Conservation (phyloP, 495 filamentous ascomycete species). For the Trichodelitschia bisporula region DNA sequence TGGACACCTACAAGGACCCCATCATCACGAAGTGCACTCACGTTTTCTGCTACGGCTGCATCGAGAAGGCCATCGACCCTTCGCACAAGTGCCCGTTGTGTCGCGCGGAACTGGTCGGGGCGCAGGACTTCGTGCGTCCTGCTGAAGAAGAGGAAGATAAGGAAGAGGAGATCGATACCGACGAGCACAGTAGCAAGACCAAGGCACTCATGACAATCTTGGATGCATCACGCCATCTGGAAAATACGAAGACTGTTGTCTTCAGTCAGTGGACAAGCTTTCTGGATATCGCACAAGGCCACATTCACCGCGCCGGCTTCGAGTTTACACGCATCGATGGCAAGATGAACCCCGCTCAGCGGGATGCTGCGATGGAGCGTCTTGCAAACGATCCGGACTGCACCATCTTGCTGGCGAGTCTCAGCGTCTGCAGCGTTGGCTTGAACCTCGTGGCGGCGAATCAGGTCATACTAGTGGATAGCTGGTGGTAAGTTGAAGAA, state of each 20-base stretch:
- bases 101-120: constrained; percentile 32
- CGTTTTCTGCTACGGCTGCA: constrained; percentile 51
- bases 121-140: neutral
- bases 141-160: constrained; percentile 15
- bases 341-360: constrained; percentile 38
- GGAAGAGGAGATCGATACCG: constrained; percentile 22
- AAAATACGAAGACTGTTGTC: constrained; percentile 53
- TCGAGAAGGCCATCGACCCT: constrained; percentile 50
- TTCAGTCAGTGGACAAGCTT: constrained; percentile 93
- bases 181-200: constrained; percentile 58
- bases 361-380: constrained; percentile 41
- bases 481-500: constrained; percentile 43
- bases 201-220: constrained; percentile 61
- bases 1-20: constrained; percentile 46
- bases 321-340: constrained; percentile 63
- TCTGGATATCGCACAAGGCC: constrained; percentile 49
- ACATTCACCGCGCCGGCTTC: constrained; percentile 35
- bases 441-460: constrained; percentile 77
- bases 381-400: constrained; percentile 44
- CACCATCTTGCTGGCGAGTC: constrained; percentile 57
- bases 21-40: constrained; percentile 82
- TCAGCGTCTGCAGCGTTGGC: constrained; percentile 67
- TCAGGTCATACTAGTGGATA: constrained; percentile 63
- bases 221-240: constrained; percentile 32
- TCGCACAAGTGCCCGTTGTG: constrained; percentile 81